Base-by-base conservation (phyloP, 2,329 filamentous ascomycete genomes). In the Apiospora phragmitis region DNA sequence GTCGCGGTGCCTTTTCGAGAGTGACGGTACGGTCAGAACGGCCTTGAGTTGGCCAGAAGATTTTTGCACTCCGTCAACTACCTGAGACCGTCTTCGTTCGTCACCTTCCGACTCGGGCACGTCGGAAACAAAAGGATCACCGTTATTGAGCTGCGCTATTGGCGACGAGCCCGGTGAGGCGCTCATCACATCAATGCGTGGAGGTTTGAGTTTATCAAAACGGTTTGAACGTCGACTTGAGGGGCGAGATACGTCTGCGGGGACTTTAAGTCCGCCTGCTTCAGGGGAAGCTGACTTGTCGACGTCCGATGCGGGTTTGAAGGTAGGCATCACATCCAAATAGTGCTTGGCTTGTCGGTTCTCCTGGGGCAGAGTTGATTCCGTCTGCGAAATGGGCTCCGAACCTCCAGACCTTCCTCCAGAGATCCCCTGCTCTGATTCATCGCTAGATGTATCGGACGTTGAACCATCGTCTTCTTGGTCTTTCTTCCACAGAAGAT, bases 401-500 rank as follows among this genome's bases (percentile, higher is more conserved):
- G 82, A 81, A 9, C 80, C 75, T 66, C 80, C 80, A 35, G 76
- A 74, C 55, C 85, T 80, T 16, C 83, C 85, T 69, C 84, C 80
- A 4, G 75, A 76, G 35, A 76, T 76, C 45, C 87, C 86, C 2
- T 71, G 77, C 2, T 88, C 87, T 0, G 86, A 88, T 29, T 87
- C 86, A 32, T 86, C 84, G 2, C 84, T 84, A 0, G 83, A 83
- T 5, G 84, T 81, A 12, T 76, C 74, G 9, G 86, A 84, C 1
- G 77, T 78, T 5, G 73, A 79, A 12, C 75, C 75, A 4, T 75
- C 76, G 11, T 42, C 43, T 7, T 81, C 79, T 4, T 77, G 77
- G 7, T 89, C 87, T 71, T 85, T 88, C 73, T 84, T 86, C 87
- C 88, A 89, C 29, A 90, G 74, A 68, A 90, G 81, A 68, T 89